phyloP scores from a whole-genome alignment of 176 grass and related monocot species.

The Aegilops speltoides region DNA sequence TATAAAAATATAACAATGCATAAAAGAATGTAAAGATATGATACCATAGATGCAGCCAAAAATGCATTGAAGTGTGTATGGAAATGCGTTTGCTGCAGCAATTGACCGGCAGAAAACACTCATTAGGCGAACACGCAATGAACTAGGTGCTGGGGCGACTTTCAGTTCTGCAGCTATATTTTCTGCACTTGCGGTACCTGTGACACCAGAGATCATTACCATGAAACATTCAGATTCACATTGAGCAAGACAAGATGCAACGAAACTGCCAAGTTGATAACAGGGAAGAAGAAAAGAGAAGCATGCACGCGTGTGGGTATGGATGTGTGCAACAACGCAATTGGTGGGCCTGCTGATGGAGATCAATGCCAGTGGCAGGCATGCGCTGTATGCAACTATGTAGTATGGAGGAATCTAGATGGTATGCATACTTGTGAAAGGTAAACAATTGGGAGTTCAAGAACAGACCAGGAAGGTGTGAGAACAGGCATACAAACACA shows the following conservation, averaged over 20 bases:
- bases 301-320: neutral
- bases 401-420: constrained; percentile 3
- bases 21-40: neutral
- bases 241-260: constrained; percentile 1
- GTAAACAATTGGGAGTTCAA: neutral
- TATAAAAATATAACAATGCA: neutral
- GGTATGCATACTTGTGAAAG: constrained; percentile 17
- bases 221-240: neutral
- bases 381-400: neutral
- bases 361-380: neutral
- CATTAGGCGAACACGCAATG: constrained; percentile 75
- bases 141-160: constrained; percentile 68
- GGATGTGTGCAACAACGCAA: neutral
- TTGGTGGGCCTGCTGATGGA: neutral
- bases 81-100: constrained; percentile 89
- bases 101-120: constrained; percentile 83
- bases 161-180: constrained; percentile 77
- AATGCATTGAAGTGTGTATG: constrained; percentile 86
- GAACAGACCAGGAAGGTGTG: neutral
- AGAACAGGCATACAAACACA: constrained; percentile 8
- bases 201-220: constrained; percentile 31
- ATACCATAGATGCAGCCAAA: constrained; percentile 92
- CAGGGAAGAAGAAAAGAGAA: neutral
- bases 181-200: constrained; percentile 74
- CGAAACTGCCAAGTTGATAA: neutral